phyloP scores from a whole-genome alignment of 2,329 filamentous ascomycete genomes.

The Aulographum hederae region DNA sequence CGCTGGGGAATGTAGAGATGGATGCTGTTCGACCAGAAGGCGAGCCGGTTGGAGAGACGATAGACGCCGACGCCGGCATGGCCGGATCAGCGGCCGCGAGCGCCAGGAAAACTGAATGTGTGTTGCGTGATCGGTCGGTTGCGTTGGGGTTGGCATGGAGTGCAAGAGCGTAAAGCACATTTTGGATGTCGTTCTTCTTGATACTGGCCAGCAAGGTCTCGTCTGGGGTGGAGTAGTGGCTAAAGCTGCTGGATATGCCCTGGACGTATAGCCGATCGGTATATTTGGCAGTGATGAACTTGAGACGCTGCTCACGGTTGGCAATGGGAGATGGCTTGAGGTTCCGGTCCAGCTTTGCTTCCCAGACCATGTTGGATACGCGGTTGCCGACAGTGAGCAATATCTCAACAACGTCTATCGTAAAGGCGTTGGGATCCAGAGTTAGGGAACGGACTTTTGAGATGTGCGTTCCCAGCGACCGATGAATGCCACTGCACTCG shows the following conservation, averaged over 20 bases:
- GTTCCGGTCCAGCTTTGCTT: conserved; percentile 53
- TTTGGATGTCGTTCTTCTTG: conserved; percentile 90
- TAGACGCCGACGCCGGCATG: conserved; percentile 38
- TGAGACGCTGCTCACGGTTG: conserved; percentile 76
- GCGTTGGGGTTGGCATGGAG: conserved; percentile 75
- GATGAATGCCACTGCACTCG: conserved; percentile 93
- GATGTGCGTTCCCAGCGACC: conserved; percentile 90
- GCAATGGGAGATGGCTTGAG: conserved; percentile 60
- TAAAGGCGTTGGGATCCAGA: conserved; percentile 89
- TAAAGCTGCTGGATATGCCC: conserved; percentile 55
- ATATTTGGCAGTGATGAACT: conserved; percentile 91
- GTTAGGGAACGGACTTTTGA: conserved; percentile 93
- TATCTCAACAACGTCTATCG: conserved; percentile 88
- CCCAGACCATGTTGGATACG: conserved; percentile 93
- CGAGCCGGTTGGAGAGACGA: conserved; percentile 23
- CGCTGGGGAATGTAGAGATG: conserved; percentile 22
- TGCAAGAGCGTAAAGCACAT: conserved; percentile 78
- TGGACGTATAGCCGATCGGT: conserved; percentile 69
- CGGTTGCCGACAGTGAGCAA: conserved; percentile 83
- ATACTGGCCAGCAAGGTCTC: conserved; percentile 83
- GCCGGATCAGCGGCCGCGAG: conserved; percentile 86
- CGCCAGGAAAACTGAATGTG: conserved; percentile 78
- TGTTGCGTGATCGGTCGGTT: conserved; percentile 68
- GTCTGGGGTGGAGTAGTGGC: conserved; percentile 60
- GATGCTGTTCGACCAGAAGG: conserved; percentile 8